Base-by-base conservation (phyloP, 768 basidiomycete genomes). In the Leccinum disarticulatum region DNA sequence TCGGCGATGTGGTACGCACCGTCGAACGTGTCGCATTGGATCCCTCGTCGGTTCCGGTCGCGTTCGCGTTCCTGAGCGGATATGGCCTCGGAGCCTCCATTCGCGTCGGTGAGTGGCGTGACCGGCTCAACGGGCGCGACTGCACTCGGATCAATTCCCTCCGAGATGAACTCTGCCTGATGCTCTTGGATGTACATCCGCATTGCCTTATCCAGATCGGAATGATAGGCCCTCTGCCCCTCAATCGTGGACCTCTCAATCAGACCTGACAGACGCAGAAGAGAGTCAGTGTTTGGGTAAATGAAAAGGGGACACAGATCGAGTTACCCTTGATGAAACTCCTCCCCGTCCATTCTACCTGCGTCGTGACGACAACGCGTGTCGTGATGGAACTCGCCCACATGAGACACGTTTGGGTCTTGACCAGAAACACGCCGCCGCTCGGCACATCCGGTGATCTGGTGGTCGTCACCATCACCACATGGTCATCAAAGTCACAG, bases 341-440 rank as follows among this genome's bases (percentile, higher is more conserved):
- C 66, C 94, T 83, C 48, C 95, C 95, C 0, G 92, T 93, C 95
- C 96, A 99, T 61, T 98, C 95, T 2, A 98, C 92, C 63, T 90
- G 85, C 4, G 91, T 93, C 46, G 93, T 95, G 4, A 98, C 92
- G 11, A 95, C 63, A 14, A 99, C 85, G 59, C 82, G 85, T 6
- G 90, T 90, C 25, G 87, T 83, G 54, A 89, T 81, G 4, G 82
- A 77, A 54, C 89, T 88, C 11, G 93, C 95, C 95, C 95, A 99
- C 80, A 85, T 98, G 51, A 98, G 80, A 70, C 96, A 98, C 13
- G 95, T 97, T 66, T 87, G 78, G 15, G 96, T 98, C 82, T 95
- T 97, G 61, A 98, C 95, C 8, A 87, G 80, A 72, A 98, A 99
- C 46, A 91, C 93, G 3, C 90, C 84, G 1, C 97, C 97, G 62